phyloP scores from a whole-genome alignment of 2,329 filamentous ascomycete genomes.

The Diplodia scrobiculata region DNA sequence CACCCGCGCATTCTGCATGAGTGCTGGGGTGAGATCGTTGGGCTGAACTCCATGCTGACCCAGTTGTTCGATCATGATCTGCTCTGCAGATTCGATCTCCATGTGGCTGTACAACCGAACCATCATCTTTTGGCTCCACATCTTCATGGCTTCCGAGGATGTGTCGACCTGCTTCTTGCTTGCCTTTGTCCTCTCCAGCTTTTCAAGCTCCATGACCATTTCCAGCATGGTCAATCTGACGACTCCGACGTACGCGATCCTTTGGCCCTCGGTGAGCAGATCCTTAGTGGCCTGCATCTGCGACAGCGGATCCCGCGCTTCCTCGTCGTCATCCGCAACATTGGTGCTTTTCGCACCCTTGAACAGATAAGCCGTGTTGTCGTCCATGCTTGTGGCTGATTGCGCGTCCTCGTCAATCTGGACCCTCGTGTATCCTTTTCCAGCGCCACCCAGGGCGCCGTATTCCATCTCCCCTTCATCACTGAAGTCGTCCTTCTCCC shows the following conservation, averaged over 20 bases:
- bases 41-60: constrained; percentile 88
- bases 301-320: constrained; percentile 73
- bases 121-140: constrained; percentile 99
- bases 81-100: constrained; percentile 87
- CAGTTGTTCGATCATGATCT: constrained; percentile 98
- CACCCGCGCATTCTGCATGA: constrained; percentile 90
- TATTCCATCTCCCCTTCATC: constrained; percentile 70
- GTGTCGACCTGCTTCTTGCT: constrained; percentile 72
- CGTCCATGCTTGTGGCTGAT: constrained; percentile 93
- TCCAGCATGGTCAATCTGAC: constrained; percentile 77
- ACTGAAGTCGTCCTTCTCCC: constrained; percentile 66
- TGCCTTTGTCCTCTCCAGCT: constrained; percentile 62
- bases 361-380: constrained; percentile 95
- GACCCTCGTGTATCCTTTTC: constrained; percentile 94
- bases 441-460: constrained; percentile 78
- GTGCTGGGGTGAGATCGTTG: constrained; percentile 75
- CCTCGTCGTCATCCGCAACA: constrained; percentile 72
- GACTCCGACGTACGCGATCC: constrained; percentile 92
- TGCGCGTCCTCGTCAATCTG: constrained; percentile 91
- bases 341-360: constrained; percentile 56
- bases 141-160: constrained; percentile 76
- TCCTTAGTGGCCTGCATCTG: constrained; percentile 97
- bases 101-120: constrained; percentile 90
- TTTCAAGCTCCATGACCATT: constrained; percentile 71
- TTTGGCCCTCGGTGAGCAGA: constrained; percentile 89